Evolutionary conservation across 371 early-diverging fungal genomes (phyloP), one percentile per base, ranked within the genome.

Genomic region (Blyttiomyces sp.): DNA sequence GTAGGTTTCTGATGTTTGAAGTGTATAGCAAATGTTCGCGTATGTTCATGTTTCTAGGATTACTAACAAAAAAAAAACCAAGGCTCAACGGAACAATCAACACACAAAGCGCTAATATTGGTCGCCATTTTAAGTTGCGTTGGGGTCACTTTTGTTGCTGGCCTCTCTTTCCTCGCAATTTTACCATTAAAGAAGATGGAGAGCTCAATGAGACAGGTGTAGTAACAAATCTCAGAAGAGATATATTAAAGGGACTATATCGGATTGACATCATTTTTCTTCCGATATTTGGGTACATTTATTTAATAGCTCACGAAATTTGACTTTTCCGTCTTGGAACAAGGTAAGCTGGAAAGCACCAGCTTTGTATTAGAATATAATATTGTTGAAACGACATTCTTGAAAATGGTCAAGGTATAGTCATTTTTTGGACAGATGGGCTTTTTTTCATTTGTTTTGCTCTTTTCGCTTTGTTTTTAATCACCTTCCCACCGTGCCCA

Each of bases 351-450:
- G 7, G 46, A 45, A 24, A 7, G 21, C 46, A 45, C 46, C 9
- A 13, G 13, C 21, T 45, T 13, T 21, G 24, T 45, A 17, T 7
- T 7, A 19, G 46, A 45, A 21, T 13, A 9, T 9, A 7, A 21
- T 7, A 7, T 19, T 13, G 46, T 45, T 24, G 46, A 45, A 24
- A 21, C 19, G 7, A 45, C 46, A 7, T 45, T 45, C 21, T 45
- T 45, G 46, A 45, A 17, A 7, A 45, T 45, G 46, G 46, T 45
- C 7, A 45, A 45, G 24, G 46, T 39, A 39, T n/a, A n/a, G n/a
- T n/a, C n/a, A n/a, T n/a, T n/a, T n/a, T n/a, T n/a, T n/a, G n/a
- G n/a, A n/a, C n/a, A n/a, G n/a, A n/a, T n/a, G n/a, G n/a, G n/a
- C n/a, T n/a, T n/a, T n/a, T n/a, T n/a, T n/a, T n/a, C n/a, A n/a